Conservation (phyloP, 1,139 yeast species). For the Hansenula sp. region DNA sequence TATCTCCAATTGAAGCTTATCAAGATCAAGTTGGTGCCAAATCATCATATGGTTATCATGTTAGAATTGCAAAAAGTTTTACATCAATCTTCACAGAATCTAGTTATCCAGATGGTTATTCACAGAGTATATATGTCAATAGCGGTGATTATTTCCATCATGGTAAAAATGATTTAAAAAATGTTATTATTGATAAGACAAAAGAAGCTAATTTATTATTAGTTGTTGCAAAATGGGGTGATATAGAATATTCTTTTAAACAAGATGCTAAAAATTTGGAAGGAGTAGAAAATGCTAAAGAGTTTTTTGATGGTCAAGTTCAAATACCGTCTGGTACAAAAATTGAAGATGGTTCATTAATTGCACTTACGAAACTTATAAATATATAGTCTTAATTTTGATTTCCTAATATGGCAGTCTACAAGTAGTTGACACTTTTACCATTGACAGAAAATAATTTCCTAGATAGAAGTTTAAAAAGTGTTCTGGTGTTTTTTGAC, state of each 20-base stretch:
- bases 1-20: conserved; percentile 70
- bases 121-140: conserved; percentile 58
- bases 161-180: conserved; percentile 14
- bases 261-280: conserved; percentile 42
- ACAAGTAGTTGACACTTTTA: not conserved
- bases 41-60: conserved; percentile 69
- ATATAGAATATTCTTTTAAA: conserved; percentile 47
- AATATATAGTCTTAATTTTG: not conserved
- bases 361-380: conserved; percentile 46
- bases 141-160: conserved; percentile 58
- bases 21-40: conserved; percentile 52
- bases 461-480: too few relatives aligned
- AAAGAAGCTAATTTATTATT: conserved; percentile 39
- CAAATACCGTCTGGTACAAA: conserved; percentile 52
- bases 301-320: conserved; percentile 66
- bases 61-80: conserved; percentile 60
- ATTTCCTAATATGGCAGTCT: not conserved
- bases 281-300: conserved; percentile 49
- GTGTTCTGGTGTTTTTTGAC: not conserved
- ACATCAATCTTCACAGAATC: conserved; percentile 69
- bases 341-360: conserved; percentile 67
- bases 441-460: too few relatives aligned
- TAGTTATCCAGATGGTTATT: conserved; percentile 63
- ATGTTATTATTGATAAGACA: conserved; percentile 12
- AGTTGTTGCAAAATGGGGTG: conserved; percentile 62